Evolutionary conservation across 352 stramenopile species (phyloP), one percentile per base, ranked within the genome.

Genomic region (Lagenidium giganteum): DNA sequence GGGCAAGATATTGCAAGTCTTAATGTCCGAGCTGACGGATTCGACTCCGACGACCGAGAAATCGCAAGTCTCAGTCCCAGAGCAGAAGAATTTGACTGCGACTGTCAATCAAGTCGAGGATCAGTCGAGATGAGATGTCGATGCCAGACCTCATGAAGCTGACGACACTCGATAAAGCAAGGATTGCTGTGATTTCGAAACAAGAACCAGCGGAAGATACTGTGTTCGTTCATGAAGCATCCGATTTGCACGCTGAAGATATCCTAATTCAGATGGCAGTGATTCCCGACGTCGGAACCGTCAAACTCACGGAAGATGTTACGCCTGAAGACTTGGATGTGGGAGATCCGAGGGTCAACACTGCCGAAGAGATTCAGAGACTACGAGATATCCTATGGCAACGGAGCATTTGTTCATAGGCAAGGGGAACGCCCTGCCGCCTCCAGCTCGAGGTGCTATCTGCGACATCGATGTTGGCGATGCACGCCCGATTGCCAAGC

Each of bases 391-490:
- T 61, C 12, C 45, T 75, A 9, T 64, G 50, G 58, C 30, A 32
- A 5, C 11, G 27, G 0, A 8, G 26, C 29, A 46, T 9, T 48
- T 61, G 9, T 13, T 74, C 3, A 68, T 70, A 35, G 52, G 55
- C 0, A 66, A 61, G 20, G 53, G 51, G 0, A 67, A 70, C 11
- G 53, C 57, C 0, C 14, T 56, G 0, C 54, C 61, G 2, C 50
- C 39, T 0, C 18, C 54, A 1, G 61, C 53, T 0, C 22, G 38
- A 3, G 58, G 61, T 0, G 59, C 54, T 0, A n/a, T 69, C 0
- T 73, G 62, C 12, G 61, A 72, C 17, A 67, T 71, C 13, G 64
- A 76, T 16, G 51, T 67, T 0, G 48, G 61, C 0, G 27, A 45
- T 1, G 57, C 51, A 0, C 36, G 9, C 3, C 57, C 57, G 0